Percentiles rank a stretch among this genome's conserved stretches.
These are phyloP conservation scores for Gamsiella multidivaricata DNA, from an alignment of 192 early-diverging fungal species.

Conservation along the genomic window DNA sequence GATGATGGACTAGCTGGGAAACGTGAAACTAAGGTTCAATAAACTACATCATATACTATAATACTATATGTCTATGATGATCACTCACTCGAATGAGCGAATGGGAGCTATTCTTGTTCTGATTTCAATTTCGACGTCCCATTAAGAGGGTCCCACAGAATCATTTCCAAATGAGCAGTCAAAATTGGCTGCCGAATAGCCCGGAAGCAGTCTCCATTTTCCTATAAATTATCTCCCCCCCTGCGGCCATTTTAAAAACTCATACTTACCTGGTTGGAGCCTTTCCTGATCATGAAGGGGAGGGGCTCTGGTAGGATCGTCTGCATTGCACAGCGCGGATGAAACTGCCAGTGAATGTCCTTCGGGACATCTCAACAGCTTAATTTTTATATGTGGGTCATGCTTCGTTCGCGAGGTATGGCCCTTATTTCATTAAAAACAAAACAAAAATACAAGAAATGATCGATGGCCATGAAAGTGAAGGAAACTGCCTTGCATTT, in stretches of 20 bases:
- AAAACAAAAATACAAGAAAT: too few relatives aligned
- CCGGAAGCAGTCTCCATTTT: neutral
- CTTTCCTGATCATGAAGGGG: conserved; percentile 46
- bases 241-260: conserved; percentile 11
- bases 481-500: too few relatives aligned
- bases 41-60: too few relatives aligned
- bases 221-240: conserved; percentile 4
- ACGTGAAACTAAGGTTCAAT: too few relatives aligned
- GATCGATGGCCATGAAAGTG: too few relatives aligned
- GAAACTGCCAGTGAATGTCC: conserved; percentile 47
- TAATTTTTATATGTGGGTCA: conserved; percentile 50
- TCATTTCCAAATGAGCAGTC: too few relatives aligned
- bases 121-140: too few relatives aligned
- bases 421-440: conserved; percentile 22
- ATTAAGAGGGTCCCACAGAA: too few relatives aligned
- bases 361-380: conserved; percentile 56
- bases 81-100: too few relatives aligned
- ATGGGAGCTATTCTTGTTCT: too few relatives aligned
- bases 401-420: conserved; percentile 31
- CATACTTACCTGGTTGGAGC: conserved; percentile 54
- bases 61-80: too few relatives aligned
- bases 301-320: conserved; percentile 27
- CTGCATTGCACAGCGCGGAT: conserved; percentile 55
- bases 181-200: neutral
- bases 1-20: too few relatives aligned